phyloP scores from a whole-genome alignment of 441 rosid species.

The Croton setiger region DNA sequence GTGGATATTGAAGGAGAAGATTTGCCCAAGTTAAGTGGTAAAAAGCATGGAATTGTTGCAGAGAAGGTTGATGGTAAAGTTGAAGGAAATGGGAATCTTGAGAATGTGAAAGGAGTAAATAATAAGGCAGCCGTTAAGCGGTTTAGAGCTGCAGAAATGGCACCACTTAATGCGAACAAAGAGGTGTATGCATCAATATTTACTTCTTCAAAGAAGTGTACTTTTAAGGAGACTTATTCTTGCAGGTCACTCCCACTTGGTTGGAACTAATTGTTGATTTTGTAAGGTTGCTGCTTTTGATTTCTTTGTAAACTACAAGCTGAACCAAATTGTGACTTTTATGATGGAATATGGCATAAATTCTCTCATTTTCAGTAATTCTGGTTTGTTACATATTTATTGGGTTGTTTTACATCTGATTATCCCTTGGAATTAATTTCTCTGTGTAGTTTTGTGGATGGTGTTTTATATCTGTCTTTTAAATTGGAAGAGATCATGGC shows the following conservation, averaged over 20 bases:
- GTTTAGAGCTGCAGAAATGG: slow-evolving; percentile 60
- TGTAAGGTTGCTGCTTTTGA: slow-evolving; percentile 9
- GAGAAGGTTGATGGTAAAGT: slow-evolving; percentile 41
- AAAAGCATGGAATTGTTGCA: slow-evolving; percentile 33
- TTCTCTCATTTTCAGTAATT: too few relatives aligned
- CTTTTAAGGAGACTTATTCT: slow-evolving; percentile 74
- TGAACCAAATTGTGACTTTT: neutral
- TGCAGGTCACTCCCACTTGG: slow-evolving; percentile 92
- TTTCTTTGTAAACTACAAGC: slow-evolving; percentile 1
- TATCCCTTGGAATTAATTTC: too few relatives aligned
- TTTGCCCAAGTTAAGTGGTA: slow-evolving; percentile 22
- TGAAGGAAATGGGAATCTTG: slow-evolving; percentile 44
- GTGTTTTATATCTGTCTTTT: too few relatives aligned
- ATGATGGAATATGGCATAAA: neutral
- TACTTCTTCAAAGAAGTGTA: slow-evolving; percentile 67
- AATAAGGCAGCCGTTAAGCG: slow-evolving; percentile 46
- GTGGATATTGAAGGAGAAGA: slow-evolving; percentile 22
- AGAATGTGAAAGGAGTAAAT: slow-evolving; percentile 29
- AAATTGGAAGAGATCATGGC: too few relatives aligned
- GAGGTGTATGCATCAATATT: slow-evolving; percentile 78
- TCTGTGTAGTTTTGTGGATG: too few relatives aligned
- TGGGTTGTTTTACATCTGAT: too few relatives aligned
- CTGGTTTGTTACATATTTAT: too few relatives aligned
- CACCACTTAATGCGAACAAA: slow-evolving; percentile 68
- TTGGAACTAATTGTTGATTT: slow-evolving; percentile 53